Percentiles rank a stretch among this genome's conserved stretches.
Conservation (phyloP, 768 basidiomycete species). For the Leucocoprinus birnbaumii region DNA sequence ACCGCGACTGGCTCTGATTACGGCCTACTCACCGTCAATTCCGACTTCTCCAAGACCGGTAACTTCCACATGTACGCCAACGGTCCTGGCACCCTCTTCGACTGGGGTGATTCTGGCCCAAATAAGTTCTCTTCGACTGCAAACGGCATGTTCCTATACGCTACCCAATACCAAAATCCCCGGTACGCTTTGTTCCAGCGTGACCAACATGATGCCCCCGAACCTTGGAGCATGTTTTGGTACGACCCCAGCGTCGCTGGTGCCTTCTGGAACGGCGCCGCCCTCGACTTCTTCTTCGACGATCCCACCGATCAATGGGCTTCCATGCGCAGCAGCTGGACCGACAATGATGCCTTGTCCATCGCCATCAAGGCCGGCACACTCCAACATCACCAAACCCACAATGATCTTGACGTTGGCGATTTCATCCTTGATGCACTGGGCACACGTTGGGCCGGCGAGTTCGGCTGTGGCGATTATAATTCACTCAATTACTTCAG, state of each 20-base stretch:
- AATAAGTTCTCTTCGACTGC: slow-evolving; percentile 96
- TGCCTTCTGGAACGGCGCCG: slow-evolving; percentile 87
- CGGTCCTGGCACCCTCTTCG: slow-evolving; percentile 84
- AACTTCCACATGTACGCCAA: slow-evolving; percentile 86
- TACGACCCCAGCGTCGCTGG: slow-evolving; percentile 82
- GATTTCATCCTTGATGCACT: slow-evolving; percentile 95
- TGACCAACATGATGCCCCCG: slow-evolving; percentile 78
- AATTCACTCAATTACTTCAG: slow-evolving; percentile 71
- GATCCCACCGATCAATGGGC: slow-evolving; percentile 78
- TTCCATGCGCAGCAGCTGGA: slow-evolving; percentile 92
- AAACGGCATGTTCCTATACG: slow-evolving; percentile 83
- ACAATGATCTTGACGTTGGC: slow-evolving; percentile 92
- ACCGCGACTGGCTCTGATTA: slow-evolving; percentile 86
- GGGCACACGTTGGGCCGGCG: slow-evolving; percentile 93
- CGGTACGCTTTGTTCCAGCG: slow-evolving; percentile 87
- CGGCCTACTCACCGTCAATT: slow-evolving; percentile 67
- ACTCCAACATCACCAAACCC: slow-evolving; percentile 83
- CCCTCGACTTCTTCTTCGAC: slow-evolving; percentile 83
- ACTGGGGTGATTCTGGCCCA: slow-evolving; percentile 83
- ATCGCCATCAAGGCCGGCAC: slow-evolving; percentile 88
- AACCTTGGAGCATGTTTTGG: slow-evolving; percentile 91
- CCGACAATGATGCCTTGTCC: slow-evolving; percentile 77
- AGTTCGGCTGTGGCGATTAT: slow-evolving; percentile 90
- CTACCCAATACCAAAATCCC: slow-evolving; percentile 63
- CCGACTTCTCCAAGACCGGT: slow-evolving; percentile 70